Percentiles rank a stretch among this genome's conserved stretches.
phyloP scores from a whole-genome alignment of 495 filamentous ascomycete species.

The Xylaria scruposa region DNA sequence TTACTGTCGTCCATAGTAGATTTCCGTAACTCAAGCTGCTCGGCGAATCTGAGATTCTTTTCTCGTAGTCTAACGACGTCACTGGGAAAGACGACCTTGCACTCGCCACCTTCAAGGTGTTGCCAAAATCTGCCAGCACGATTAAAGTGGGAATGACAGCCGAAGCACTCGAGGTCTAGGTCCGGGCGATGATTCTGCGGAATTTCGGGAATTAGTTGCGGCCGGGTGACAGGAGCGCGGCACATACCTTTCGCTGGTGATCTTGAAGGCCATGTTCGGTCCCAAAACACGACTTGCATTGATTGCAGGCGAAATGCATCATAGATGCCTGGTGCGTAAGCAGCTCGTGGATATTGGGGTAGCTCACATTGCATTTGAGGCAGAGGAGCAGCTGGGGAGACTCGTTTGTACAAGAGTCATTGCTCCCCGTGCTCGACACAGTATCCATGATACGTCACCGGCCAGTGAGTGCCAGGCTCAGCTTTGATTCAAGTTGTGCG shows the following conservation, averaged over 20 bases:
- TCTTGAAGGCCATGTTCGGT: slow-evolving; percentile 1
- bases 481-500: background rate
- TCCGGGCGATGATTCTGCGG: slow-evolving; percentile 34
- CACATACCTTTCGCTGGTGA: slow-evolving; percentile 29
- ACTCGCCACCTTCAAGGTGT: slow-evolving; percentile 41
- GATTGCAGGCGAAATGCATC: slow-evolving; percentile 28
- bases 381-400: slow-evolving; percentile 25
- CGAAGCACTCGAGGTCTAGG: slow-evolving; percentile 42
- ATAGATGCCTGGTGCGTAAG: slow-evolving; percentile 18
- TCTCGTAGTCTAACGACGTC: slow-evolving; percentile 30
- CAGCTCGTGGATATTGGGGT: slow-evolving; percentile 25
- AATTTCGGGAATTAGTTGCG: background rate
- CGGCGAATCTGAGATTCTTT: slow-evolving; percentile 27
- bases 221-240: background rate
- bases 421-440: background rate
- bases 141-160: slow-evolving; percentile 36
- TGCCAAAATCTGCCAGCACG: slow-evolving; percentile 29
- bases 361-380: slow-evolving; percentile 26
- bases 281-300: slow-evolving; percentile 28
- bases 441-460: background rate
- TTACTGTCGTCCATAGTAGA: slow-evolving; percentile 25
- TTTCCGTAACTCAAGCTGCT: slow-evolving; percentile 24
- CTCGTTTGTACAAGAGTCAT: background rate
- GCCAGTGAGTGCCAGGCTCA: background rate
- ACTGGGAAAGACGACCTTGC: slow-evolving; percentile 31